Evolutionary conservation across 371 early-diverging fungal genomes (phyloP).

Genomic region (Rhizomucor miehei): DNA sequence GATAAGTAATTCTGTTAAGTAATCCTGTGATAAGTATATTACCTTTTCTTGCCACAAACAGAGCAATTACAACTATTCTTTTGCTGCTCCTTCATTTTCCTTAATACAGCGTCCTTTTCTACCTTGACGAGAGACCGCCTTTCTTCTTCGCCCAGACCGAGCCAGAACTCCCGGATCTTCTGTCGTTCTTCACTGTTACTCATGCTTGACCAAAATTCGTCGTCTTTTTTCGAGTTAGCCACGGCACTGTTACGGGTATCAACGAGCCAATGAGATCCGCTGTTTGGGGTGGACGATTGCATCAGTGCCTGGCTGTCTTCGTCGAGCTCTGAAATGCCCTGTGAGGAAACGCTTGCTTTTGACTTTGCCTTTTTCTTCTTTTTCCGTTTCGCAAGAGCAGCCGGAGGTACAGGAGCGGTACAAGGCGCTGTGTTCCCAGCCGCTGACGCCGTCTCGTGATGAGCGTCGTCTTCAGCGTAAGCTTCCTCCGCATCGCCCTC

Average conservation of each 20-base stretch:
- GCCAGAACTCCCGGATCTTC: conserved; percentile 89
- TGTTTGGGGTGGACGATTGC: conserved; percentile 1
- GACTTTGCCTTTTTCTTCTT: conserved; percentile 18
- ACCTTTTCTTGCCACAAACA: conserved; percentile 87
- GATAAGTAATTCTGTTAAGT: background rate
- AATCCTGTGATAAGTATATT: background rate
- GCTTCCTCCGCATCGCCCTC: background rate
- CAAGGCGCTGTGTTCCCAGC: background rate
- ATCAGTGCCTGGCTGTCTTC: background rate
- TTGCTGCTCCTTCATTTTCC: conserved; percentile 92
- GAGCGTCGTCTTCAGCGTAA: background rate
- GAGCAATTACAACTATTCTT: conserved; percentile 87
- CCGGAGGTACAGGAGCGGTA: background rate
- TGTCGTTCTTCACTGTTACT: conserved; percentile 78
- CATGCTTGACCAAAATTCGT: conserved; percentile 69
- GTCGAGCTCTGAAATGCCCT: background rate
- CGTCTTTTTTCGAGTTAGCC: conserved; percentile 9
- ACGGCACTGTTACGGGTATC: conserved; percentile 6
- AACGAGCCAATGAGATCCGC: conserved; percentile 8
- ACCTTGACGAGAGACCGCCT: conserved; percentile 79
- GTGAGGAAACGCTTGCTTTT: background rate
- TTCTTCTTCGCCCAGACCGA: conserved; percentile 81
- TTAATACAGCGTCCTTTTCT: conserved; percentile 88
- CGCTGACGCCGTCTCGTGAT: background rate
- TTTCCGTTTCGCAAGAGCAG: conserved; percentile 11